Base-by-base conservation (phyloP, 495 filamentous ascomycete genomes). In the Trichoderma virens region DNA sequence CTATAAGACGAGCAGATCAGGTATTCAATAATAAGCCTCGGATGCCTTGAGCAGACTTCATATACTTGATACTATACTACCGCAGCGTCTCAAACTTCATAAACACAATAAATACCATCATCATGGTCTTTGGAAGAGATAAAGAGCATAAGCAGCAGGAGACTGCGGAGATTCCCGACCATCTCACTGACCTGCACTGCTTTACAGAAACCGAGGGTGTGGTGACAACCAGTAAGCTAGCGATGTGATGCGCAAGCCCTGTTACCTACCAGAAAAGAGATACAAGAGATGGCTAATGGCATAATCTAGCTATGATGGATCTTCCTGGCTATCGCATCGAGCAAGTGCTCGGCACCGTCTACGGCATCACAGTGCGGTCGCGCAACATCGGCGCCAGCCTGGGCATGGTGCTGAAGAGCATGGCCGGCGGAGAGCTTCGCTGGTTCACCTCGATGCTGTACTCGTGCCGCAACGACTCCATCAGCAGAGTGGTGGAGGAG, bases 151-250 rank as follows among this genome's bases (percentile, higher is more conserved):
- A 51, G 62, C 56, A 45, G 32, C 34, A 47, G 56, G 61, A 67
- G 41, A 13, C 66, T 4, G 68, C 72, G 28, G 65, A 75, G 54
- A 64, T 78, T 61, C 73, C 75, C 0, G 68, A 71, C 2, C 63
- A 70, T 28, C 59, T 80, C 31, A 72, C 73, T 11, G 77, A 79
- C 63, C 71, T 78, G 2, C 76, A 78, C 71, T 85, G 82, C 75
- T 87, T 84, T 79, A 81, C 79, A 67, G 83, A 86, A 61, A 85
- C 84, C 31, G 75, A 84, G 56, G 83, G 83, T 47, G 76, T 86
- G 45, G 79, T 85, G 65, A 85, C 81, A 6, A 79, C 81, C 5
- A 86, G 61, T 63, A 51, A 30, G 61, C 73, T 5, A 78, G 73
- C 71, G 75, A 74, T 64, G 75, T n/a, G 3, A 14, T 30, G 4